Conservation (phyloP, 495 filamentous ascomycete genomes). For the Niebla homalea region DNA sequence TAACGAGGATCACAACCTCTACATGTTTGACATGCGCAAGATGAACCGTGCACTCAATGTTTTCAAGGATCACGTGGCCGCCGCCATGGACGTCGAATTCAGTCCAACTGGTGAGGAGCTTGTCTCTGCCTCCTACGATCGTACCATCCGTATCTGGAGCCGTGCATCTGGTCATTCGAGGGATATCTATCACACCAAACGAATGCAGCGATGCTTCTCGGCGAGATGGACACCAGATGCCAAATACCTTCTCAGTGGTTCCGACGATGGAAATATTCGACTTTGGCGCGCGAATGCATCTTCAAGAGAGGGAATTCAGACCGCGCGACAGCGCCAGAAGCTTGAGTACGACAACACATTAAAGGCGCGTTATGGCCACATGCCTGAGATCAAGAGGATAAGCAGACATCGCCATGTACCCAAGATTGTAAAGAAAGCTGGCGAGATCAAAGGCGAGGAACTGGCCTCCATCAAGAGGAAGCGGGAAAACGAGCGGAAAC, state of each 20-base stretch:
- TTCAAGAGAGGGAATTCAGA: slow-evolving; percentile 71
- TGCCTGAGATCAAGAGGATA: slow-evolving; percentile 92
- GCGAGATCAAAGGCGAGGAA: slow-evolving; percentile 91
- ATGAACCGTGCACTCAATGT: slow-evolving; percentile 74
- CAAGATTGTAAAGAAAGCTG: slow-evolving; percentile 91
- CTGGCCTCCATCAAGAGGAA: slow-evolving; percentile 71
- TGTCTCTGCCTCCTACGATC: slow-evolving; percentile 80
- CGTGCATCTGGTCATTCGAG: slow-evolving; percentile 68
- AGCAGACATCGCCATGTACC: slow-evolving; percentile 82
- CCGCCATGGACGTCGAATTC: slow-evolving; percentile 95
- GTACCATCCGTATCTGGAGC: slow-evolving; percentile 67
- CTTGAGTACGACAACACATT: slow-evolving; percentile 88
- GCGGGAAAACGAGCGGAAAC: slow-evolving; percentile 88
- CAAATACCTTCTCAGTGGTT: slow-evolving; percentile 73
- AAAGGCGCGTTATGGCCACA: slow-evolving; percentile 73
- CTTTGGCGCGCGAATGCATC: slow-evolving; percentile 89
- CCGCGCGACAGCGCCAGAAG: slow-evolving; percentile 63
- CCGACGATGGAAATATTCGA: slow-evolving; percentile 86
- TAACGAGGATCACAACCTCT: slow-evolving; percentile 57
- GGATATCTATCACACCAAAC: slow-evolving; percentile 94
- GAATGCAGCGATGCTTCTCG: slow-evolving; percentile 94
- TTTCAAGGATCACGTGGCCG: slow-evolving; percentile 90
- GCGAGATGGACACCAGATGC: slow-evolving; percentile 74
- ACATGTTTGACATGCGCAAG: slow-evolving; percentile 81
- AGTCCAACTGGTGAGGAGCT: slow-evolving; percentile 89